Percentiles rank a stretch among this genome's conserved stretches.
Evolutionary conservation across 2,329 filamentous ascomycete genomes (phyloP).

Genomic region (Colletotrichum filicis): DNA sequence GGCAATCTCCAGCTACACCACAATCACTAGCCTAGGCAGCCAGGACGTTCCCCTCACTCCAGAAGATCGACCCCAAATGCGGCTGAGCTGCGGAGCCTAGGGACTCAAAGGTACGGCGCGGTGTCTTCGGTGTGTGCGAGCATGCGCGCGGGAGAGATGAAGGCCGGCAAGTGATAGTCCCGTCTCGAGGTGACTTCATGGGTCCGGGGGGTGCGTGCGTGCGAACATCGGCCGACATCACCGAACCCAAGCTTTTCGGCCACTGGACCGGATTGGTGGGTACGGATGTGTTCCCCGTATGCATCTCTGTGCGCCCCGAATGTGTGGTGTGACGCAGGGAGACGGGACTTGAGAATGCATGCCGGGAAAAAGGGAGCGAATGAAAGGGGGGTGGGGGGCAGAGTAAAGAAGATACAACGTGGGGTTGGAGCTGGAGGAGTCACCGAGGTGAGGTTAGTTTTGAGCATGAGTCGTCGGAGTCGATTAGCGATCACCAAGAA

Average conservation of each 20-base stretch:
- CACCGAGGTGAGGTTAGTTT: background rate
- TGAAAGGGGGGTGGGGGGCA: background rate
- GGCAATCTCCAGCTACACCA: background rate
- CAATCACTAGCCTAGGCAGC: conserved; percentile 24
- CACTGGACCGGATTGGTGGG: background rate
- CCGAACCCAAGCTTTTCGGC: conserved; percentile 28
- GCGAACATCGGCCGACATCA: conserved; percentile 19
- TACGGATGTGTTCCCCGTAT: conserved; percentile 21
- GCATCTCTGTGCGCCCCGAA: conserved; percentile 27
- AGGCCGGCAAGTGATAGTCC: background rate
- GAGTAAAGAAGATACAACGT: background rate
- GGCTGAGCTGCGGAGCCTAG: conserved; percentile 25
- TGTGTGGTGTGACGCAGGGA: conserved; percentile 20
- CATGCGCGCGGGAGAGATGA: background rate
- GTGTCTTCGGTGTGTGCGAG: background rate
- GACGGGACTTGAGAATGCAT: background rate
- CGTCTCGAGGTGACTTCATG: conserved; percentile 11
- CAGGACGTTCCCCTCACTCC: background rate
- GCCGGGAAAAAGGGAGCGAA: background rate
- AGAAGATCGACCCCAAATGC: conserved; percentile 8
- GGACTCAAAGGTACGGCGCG: background rate
- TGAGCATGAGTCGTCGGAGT: background rate
- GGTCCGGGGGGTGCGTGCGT: background rate
- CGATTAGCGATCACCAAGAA: conserved; percentile 10
- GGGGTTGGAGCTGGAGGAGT: background rate